Evolutionary conservation across 768 basidiomycete species (phyloP).

Genomic region (Psilocybe azurescens): DNA sequence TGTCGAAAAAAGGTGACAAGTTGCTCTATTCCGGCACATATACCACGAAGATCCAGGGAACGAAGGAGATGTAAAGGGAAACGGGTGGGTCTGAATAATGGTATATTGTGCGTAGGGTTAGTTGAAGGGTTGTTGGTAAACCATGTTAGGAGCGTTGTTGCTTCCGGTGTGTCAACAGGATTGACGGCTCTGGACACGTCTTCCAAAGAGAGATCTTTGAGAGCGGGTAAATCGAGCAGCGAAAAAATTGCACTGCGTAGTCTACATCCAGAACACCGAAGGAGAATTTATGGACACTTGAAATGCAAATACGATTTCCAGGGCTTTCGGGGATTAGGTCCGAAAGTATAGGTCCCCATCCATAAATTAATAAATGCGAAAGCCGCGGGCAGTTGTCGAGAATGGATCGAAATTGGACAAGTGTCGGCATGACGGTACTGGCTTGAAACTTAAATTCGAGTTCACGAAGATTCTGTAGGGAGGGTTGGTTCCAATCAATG

Average conservation of each 20-base stretch:
- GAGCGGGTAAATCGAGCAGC: slow-evolving; percentile 36
- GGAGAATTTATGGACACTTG: slow-evolving; percentile 39
- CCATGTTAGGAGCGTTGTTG: slow-evolving; percentile 40
- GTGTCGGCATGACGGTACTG: slow-evolving; percentile 57
- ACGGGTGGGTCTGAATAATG: slow-evolving; percentile 9
- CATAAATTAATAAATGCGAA: slow-evolving; percentile 49
- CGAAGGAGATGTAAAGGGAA: slow-evolving; percentile 31
- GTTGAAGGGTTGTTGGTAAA: slow-evolving; percentile 24
- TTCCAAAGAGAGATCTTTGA: slow-evolving; percentile 47
- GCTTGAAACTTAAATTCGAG: slow-evolving; percentile 64
- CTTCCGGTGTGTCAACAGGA: slow-evolving; percentile 37
- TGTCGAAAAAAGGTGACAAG: slow-evolving; percentile 33
- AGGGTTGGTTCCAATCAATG: slow-evolving; percentile 51
- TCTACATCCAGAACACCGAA: slow-evolving; percentile 37
- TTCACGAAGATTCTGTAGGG: slow-evolving; percentile 46
- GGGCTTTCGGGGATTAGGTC: background rate
- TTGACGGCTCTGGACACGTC: slow-evolving; percentile 48
- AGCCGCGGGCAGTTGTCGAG: slow-evolving; percentile 47
- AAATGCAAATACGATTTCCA: slow-evolving; percentile 33
- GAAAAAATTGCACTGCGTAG: slow-evolving; percentile 31
- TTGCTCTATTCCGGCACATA: slow-evolving; percentile 24
- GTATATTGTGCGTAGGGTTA: background rate
- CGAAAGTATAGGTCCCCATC: slow-evolving; percentile 53
- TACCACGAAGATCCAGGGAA: slow-evolving; percentile 34
- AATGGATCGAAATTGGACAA: slow-evolving; percentile 50